Base-by-base conservation (phyloP, 306 rosid genomes). In the Vicia faba region DNA sequence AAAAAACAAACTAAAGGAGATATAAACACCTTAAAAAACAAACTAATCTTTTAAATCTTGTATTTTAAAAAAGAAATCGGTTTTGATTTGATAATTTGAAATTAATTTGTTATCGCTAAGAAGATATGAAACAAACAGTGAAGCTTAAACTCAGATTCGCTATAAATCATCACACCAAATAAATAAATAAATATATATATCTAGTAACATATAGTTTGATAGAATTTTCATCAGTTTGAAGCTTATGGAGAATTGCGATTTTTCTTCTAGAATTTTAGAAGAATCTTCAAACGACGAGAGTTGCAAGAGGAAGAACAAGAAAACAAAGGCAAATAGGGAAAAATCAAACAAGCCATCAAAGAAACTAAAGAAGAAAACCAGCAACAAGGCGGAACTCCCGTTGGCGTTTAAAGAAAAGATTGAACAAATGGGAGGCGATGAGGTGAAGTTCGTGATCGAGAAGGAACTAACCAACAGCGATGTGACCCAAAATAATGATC, bases 381-480 rank as follows among this genome's bases (percentile, higher is more conserved):
- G n/a, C 11, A 44, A n/a, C 49, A 43, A 48, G 6, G 9, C 3
- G 6, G 40, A 9, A 16, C 23, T 60, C 13, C 65, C 65, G 0
- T 4, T 16, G 14, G 10, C 0, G 8, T 9, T 36, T 10, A 35
- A 60, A 36, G 31, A 60, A 60, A 60, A 36, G 48, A 60, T 60
- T 60, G 46, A 60, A 16, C 46, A 60, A 11, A 18, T 60, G 65
- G 15, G 11, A 5, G 65, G 46, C 18, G 1, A n/a, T 16, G 48
- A 60, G 1, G 65, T 36, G 46, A 60, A 10, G 48, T 11, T 60
- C 10, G 65, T 60, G 48, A 60, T 60, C 4, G 29, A 36, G 5
- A 60, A 60, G 15, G 2, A 18, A 5, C 46, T 60, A 13, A 16
- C 7, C 1, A 18, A 60, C 2, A 36, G 16, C 5, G 65, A 36